Conservation (phyloP, 495 filamentous ascomycete species). For the Choiromyces venosus region DNA sequence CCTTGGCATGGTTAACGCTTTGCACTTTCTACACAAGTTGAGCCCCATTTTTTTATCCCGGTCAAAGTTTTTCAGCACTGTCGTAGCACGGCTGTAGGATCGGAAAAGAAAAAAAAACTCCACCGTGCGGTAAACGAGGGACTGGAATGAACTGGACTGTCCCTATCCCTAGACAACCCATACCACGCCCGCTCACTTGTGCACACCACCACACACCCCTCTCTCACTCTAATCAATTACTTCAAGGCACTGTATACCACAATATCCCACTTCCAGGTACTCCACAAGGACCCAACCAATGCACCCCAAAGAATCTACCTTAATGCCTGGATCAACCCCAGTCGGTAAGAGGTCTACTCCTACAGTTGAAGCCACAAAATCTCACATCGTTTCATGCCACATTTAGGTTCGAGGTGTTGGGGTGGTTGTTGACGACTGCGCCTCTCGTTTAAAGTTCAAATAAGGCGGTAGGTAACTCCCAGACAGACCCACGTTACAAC, state of each 20-base stretch:
- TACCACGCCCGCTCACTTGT: neutral
- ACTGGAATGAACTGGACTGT: neutral
- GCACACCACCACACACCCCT: neutral
- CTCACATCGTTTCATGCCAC: neutral
- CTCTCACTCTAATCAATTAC: neutral
- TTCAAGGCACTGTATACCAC: neutral
- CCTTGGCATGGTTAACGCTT: neutral
- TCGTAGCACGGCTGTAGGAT: neutral
- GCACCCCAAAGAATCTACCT: neutral
- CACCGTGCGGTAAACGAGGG: neutral
- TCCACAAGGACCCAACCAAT: neutral
- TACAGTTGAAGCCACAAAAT: neutral
- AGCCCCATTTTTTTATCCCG: neutral
- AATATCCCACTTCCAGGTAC: neutral
- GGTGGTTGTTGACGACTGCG: neutral
- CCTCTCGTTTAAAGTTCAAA: neutral
- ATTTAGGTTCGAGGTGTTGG: neutral
- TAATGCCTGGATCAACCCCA: neutral
- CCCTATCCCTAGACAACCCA: neutral
- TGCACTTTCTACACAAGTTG: neutral
- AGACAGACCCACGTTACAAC: neutral
- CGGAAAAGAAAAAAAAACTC: no score
- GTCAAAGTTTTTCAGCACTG: neutral
- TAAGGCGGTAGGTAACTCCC: neutral
- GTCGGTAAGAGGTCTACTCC: neutral